These are phyloP conservation scores for Lipomyces spencermartinsiae DNA, from an alignment of 805 yeast species.

Conservation along the genomic window DNA sequence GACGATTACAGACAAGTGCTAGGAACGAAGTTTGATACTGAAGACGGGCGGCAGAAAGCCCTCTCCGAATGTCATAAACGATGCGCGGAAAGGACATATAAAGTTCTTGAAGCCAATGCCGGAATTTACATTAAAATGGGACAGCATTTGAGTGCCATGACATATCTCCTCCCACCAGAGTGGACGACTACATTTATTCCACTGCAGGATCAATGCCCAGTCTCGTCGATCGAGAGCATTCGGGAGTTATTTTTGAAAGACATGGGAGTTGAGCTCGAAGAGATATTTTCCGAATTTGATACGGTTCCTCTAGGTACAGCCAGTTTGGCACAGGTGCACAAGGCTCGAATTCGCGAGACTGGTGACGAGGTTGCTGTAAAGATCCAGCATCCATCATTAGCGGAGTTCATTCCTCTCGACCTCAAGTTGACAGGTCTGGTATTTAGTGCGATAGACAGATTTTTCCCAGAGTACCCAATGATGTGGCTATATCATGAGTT, in stretches of 20 bases:
- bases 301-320: constrained; percentile 90
- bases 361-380: constrained; percentile 89
- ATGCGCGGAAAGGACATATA: constrained; percentile 80
- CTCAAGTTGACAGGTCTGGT: constrained; percentile 77
- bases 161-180: constrained; percentile 86
- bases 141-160: constrained; percentile 90
- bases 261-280: constrained; percentile 64
- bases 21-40: constrained; percentile 51
- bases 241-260: constrained; percentile 70
- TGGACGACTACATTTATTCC: constrained; percentile 97
- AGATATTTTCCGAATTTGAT: constrained; percentile 70
- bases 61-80: constrained; percentile 69
- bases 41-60: constrained; percentile 58
- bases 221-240: constrained; percentile 73
- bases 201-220: constrained; percentile 88
- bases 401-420: constrained; percentile 90
- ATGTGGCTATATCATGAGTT: constrained; percentile 96
- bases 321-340: constrained; percentile 93
- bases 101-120: constrained; percentile 83
- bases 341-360: constrained; percentile 63
- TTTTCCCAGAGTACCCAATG: constrained; percentile 92
- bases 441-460: constrained; percentile 71
- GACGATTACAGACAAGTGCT: constrained; percentile 67
- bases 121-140: constrained; percentile 95
- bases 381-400: constrained; percentile 87